Percentiles rank a stretch among this genome's conserved stretches.
phyloP scores from a whole-genome alignment of 371 early-diverging fungal species.

The Rhizopus sp. region DNA sequence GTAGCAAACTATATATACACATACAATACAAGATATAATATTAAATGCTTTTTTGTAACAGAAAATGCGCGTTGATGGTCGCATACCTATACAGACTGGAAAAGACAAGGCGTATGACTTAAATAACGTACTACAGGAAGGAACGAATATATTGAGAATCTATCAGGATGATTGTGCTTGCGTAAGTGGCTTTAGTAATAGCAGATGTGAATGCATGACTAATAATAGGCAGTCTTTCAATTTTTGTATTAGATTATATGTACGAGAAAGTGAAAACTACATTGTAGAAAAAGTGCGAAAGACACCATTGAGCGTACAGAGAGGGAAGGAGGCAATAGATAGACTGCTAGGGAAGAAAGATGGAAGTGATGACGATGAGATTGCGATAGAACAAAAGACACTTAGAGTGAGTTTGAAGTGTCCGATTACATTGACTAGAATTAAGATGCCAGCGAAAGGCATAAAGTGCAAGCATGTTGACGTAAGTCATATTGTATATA shows the following conservation, averaged over 20 bases:
- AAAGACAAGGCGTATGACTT: constrained; percentile 43
- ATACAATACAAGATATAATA: too few species aligned
- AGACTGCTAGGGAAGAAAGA: constrained; percentile 19
- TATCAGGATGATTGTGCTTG: constrained; percentile 36
- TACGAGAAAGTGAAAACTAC: constrained; percentile 28
- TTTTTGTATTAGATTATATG: constrained; percentile 25
- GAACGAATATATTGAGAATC: constrained; percentile 25
- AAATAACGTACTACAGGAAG: constrained; percentile 15
- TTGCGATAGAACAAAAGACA: constrained; percentile 29
- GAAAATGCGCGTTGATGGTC: constrained; percentile 13
- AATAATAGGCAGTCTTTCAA: constrained; percentile 19
- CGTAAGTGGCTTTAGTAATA: constrained; percentile 23
- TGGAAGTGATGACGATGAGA: constrained; percentile 36
- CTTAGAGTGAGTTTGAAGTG: constrained; percentile 34
- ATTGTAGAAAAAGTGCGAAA: constrained; percentile 10
- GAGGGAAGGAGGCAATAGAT: constrained; percentile 23
- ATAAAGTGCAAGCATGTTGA: constrained; percentile 34
- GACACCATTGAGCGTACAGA: constrained; percentile 1
- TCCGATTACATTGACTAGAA: constrained; percentile 36
- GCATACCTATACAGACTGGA: constrained; percentile 20
- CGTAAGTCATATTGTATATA: constrained; percentile 18
- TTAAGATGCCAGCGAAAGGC: constrained; percentile 38
- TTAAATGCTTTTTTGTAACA: not conserved
- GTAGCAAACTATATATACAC: constrained; percentile 14
- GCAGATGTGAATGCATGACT: not conserved